Base-by-base conservation (phyloP, 164 flowering plant genomes). In the Vitis cinerea region DNA sequence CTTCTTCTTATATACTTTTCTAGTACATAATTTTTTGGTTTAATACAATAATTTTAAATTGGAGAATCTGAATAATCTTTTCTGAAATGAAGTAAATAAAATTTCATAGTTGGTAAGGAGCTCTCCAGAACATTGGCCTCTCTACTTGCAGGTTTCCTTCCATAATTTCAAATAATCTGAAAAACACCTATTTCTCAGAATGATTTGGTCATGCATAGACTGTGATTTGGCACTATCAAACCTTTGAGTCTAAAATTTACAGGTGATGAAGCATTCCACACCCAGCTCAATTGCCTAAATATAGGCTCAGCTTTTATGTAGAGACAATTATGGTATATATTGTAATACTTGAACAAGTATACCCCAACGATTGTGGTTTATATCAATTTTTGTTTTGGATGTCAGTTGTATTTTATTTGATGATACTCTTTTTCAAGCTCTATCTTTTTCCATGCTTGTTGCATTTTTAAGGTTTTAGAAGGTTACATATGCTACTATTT, bases 401-500 rank as follows among this genome's bases (percentile, higher is more conserved):
- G 65, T 37, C 49, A n/a, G 17, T 63, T 49, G 19, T 49, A 6
- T 1, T 59, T 17, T 7, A 16, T 27, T 10, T 23, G 3, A 19
- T 53, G 56, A 4, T 57, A 3, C 8, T 57, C 27, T 57, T 57
- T 9, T 57, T 57, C 15, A 9, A 10, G 16, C 59, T 37, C 12
- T 30, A 50, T 30, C 52, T 62, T 12, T 49, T 14, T 63, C 66
- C 50, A 50, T 30, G 4, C 37, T 49, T 52, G 10, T 63, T 23
- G 67, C 23, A 16, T 44, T 31, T 8, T 54, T n/a, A 52, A 52
- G 69, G 27, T 10, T 63, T 29, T 61, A 13, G 14, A 27, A 66
- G 23, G 48, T 30, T 61, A 74, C 19, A 68, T 48, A 10, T 31
- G 10, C 48, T 64, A 44, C 63, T 70, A 10, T 59, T 73, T 66